Evolutionary conservation across 2,329 filamentous ascomycete species (phyloP), one percentile per base, ranked within the genome.

Genomic region (Claviceps spartinae): DNA sequence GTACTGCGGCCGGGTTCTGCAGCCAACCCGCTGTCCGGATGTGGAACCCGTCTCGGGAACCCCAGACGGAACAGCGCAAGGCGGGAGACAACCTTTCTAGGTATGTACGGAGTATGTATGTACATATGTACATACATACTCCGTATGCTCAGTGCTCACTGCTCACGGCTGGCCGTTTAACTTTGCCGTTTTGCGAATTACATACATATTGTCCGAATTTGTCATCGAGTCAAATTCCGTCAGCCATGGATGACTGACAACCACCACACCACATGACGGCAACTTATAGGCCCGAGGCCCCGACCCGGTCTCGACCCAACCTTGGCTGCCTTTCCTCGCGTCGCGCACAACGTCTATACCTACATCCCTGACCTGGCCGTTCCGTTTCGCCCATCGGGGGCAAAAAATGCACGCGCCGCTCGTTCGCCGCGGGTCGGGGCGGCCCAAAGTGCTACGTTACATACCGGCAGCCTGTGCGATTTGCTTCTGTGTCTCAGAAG

Each of bases 1-100:
- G 24, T 24, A 54, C 65, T 69, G 66, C 66, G 66, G 66, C 66
- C 66, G 59, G 54, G 3, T 59, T 66, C 65, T 69, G 65, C 65
- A 63, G 61, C 66, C 62, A 52, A 53, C 56, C 56, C 57, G 60
- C 61, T 59, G 57, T 60, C 64, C 64, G 64, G 60, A 63, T 62
- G 60, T 30, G 63, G 62, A 63, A 63, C 63, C 58, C 56, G 58
- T 55, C 52, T 55, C 63, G 62, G 59, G 60, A 30, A 63, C 65
- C 64, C 63, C 60, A 52, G 53, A 57, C 48, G 51, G 52, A 34
- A 50, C 37, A 49, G 20, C 48, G 18, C 44, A 26, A 34, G 14
- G 34, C 9, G 20, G 13, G 16, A 30, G 42, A 44, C 42, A 24
- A 24, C 7, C 38, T 22, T 22, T 4, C 22, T 22, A 22, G 3